Base-by-base conservation (phyloP, 306 rosid species). In the Quercus dentata region DNA sequence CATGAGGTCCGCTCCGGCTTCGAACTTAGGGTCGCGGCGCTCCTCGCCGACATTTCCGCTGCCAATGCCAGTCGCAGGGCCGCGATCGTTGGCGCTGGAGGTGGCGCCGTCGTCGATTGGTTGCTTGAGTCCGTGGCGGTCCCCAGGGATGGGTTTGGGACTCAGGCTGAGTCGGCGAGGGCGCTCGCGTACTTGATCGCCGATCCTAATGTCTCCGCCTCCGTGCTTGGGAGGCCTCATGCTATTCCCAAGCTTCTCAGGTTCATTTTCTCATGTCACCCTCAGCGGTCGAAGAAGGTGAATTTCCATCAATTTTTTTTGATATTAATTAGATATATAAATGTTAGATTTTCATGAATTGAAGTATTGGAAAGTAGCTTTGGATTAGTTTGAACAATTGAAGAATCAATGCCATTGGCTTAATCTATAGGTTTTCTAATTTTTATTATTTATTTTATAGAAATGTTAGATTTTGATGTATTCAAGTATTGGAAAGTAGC, bases 41-140 rank as follows among this genome's bases (percentile, higher is more conserved):
- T 95, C 79, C 96, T 95, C 1, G 98, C 97, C 0, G 99, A 95
- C 35, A 95, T 95, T 14, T 82, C 92, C 4, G 92, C 96, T 0
- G 99, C 98, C 30, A 95, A 90, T 83, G 92, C 88, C 3, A 72
- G 81, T 18, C 92, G 99, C 2, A 90, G 97, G 87, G 91, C 91
- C 8, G 96, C 99, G 30, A 82, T 95, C 30, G 99, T 95, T 5
- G 93, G 96, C 2, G 98, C 98, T 0, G 99, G 98, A 3, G 90
- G 94, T 0, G 99, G 99, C 17, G 98, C 91, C 31, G 99, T 95
- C 5, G 92, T 93, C 18, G 99, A 95, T 77, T 95, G 99, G 99
- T 79, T 95, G 75, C 89, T 95, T 10, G 96, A 91, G 65, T 91
- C 99, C 63, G 98, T 93, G 59, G 89, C 99, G n/a, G 90, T 82